Evolutionary conservation across 768 basidiomycete species (phyloP), one percentile per base, ranked within the genome.

Genomic region (Pulveroboletus sp.): DNA sequence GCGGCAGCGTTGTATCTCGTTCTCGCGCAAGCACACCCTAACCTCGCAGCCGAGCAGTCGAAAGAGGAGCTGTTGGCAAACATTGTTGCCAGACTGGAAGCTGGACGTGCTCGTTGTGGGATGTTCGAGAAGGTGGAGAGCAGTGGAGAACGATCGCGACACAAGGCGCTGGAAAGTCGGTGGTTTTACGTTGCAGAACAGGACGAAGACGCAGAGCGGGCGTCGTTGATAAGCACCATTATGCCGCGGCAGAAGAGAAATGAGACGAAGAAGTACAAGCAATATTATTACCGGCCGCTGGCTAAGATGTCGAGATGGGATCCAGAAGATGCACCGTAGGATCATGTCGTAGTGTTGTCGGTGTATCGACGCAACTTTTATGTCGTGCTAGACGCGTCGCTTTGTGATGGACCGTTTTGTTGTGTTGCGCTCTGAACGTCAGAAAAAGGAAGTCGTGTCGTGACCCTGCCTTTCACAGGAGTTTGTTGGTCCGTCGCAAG

Each of bases 251-350:
- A 75, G 47, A 90, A 89, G 69, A 71, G 88, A 47, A 82, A 70
- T 41, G 85, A 81, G 68, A 90, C 86, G 64, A 89, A 84, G 76
- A 84, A 88, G 69, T 86, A 84, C 54, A 90, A 90, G 66, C 84
- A 88, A 64, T 91, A 91, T 69, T 91, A 90, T 68, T 90, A 82
- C 70, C 75, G 76, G 27, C 88, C 88, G 8, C 67, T 90, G 52
- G 83, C 71, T 28, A 89, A 85, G 69, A 81, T 84, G 21, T 78
- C 80, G 39, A 71, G 80, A 58, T 89, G 86, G 86, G 85, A 89
- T 65, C 72, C 78, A 2, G 86, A 89, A 61, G 86, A 88, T 53
- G 83, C 66, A 2, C 57, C 59, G 2, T 67, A 59, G 55, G 15
- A 5, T 8, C 14, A 35, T 50, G 43, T 57, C 21, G 21, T 21